A percentile compares a stretch with the other conserved stretches of the same genome.
Evolutionary conservation across 495 filamentous ascomycete species (phyloP).

Genomic region (Rostrohypoxylon terebratum): DNA sequence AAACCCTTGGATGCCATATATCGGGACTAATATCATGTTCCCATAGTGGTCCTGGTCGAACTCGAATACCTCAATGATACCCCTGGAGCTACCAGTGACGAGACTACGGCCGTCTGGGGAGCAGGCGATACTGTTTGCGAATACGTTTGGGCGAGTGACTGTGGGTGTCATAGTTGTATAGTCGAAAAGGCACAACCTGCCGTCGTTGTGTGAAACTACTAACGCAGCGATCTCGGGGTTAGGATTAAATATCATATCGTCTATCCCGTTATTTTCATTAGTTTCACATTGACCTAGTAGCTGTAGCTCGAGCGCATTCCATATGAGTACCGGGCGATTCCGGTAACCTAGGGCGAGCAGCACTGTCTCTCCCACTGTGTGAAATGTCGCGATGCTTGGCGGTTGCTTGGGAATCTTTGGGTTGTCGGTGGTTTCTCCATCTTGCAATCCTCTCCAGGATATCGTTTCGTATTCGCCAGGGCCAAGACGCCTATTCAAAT

Average conservation of each 20-base stretch:
- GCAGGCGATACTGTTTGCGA: neutral
- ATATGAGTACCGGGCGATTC: neutral
- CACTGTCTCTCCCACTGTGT: neutral
- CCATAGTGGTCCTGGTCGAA: neutral
- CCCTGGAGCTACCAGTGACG: neutral
- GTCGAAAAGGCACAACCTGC: neutral
- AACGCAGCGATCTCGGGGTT: neutral
- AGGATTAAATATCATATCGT: neutral
- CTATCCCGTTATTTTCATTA: neutral
- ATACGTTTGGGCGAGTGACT: neutral
- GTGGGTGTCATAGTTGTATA: neutral
- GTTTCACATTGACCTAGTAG: neutral
- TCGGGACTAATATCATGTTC: neutral
- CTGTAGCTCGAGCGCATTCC: neutral
- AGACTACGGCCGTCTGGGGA: neutral
- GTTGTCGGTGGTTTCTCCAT: neutral
- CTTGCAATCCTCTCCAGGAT: neutral
- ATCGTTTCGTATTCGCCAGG: neutral
- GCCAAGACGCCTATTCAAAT: neutral
- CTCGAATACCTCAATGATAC: neutral
- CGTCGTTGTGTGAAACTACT: neutral
- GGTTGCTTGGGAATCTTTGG: neutral
- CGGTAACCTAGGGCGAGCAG: neutral
- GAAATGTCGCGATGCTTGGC: neutral
- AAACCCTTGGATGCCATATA: neutral